phyloP scores from a whole-genome alignment of 148 eudicot genomes.

The Persicaria tinctoria region DNA sequence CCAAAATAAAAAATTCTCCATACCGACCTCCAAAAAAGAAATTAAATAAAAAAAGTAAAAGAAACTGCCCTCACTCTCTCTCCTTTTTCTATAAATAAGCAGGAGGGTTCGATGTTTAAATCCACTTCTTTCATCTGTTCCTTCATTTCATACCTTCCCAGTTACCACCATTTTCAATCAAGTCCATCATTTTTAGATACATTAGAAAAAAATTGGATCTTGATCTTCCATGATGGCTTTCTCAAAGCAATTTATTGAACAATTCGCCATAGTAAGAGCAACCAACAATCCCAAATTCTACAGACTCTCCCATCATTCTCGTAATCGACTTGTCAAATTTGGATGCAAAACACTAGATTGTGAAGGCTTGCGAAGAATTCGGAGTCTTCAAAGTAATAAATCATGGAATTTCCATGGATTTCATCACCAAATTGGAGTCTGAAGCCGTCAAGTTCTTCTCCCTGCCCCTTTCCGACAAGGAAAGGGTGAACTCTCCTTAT shows the following conservation, averaged over 20 bases:
- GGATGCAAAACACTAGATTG: conserved; percentile 38
- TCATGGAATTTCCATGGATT: conserved; percentile 48
- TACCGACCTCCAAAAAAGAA: no score
- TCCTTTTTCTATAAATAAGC: no score
- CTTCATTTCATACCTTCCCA: background rate
- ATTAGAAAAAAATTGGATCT: background rate
- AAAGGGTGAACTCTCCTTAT: conserved; percentile 15
- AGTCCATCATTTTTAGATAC: background rate
- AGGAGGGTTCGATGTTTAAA: no score
- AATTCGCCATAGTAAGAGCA: background rate
- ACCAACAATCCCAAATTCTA: background rate
- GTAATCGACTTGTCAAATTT: conserved; percentile 33
- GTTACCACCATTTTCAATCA: background rate
- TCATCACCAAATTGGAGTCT: conserved; percentile 29
- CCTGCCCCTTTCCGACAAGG: conserved; percentile 31
- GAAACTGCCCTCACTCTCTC: no score
- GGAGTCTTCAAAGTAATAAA: conserved; percentile 69
- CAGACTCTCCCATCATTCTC: conserved; percentile 24
- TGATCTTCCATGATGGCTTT: background rate
- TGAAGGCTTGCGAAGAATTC: conserved; percentile 51
- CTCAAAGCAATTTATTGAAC: background rate
- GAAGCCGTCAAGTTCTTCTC: conserved; percentile 53
- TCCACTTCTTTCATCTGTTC: no score
- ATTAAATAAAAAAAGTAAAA: no score
- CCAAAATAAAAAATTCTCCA: no score